Conservation (phyloP, 805 yeast species). For the Kuraishia hungarica region DNA sequence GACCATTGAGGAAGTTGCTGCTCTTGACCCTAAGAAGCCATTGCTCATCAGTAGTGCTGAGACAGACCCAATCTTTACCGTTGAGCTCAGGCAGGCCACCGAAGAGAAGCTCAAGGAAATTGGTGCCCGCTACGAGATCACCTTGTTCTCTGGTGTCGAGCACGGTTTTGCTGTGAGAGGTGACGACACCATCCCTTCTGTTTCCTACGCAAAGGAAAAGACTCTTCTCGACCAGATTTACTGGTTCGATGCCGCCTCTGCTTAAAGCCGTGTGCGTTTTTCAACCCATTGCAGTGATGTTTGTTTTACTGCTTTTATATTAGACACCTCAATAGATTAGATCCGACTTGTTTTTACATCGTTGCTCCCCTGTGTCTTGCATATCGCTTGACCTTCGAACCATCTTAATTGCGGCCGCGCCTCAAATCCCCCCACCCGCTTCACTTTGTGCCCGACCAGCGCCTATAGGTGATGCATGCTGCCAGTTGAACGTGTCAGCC, state of each 20-base stretch:
- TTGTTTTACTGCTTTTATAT: not conserved
- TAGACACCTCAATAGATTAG: not conserved
- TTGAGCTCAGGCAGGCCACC: constrained; percentile 53
- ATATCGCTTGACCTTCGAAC: not conserved
- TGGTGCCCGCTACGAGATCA: constrained; percentile 49
- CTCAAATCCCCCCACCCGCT: too few species aligned
- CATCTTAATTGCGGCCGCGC: not conserved
- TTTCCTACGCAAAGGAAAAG: constrained; percentile 61
- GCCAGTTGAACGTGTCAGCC: not conserved
- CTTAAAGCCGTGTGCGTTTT: not conserved
- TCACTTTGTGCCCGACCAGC: too few species aligned
- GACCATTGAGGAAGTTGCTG: constrained; percentile 52
- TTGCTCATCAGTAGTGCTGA: constrained; percentile 70
- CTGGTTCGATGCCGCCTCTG: constrained; percentile 14
- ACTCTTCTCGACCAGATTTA: constrained; percentile 38
- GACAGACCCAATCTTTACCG: constrained; percentile 52
- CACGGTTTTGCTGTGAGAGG: constrained; percentile 86
- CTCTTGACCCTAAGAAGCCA: constrained; percentile 44
- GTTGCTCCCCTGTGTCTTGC: too few species aligned
- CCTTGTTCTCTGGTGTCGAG: constrained; percentile 49
- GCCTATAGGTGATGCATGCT: too few species aligned
- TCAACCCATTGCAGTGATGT: not conserved
- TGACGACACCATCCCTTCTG: constrained; percentile 44
- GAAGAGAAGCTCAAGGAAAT: constrained; percentile 44
- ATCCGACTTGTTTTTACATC: not conserved